These are phyloP conservation scores for Endocalyx cinctus DNA, from an alignment of 2,329 filamentous ascomycete species.

Conservation along the genomic window DNA sequence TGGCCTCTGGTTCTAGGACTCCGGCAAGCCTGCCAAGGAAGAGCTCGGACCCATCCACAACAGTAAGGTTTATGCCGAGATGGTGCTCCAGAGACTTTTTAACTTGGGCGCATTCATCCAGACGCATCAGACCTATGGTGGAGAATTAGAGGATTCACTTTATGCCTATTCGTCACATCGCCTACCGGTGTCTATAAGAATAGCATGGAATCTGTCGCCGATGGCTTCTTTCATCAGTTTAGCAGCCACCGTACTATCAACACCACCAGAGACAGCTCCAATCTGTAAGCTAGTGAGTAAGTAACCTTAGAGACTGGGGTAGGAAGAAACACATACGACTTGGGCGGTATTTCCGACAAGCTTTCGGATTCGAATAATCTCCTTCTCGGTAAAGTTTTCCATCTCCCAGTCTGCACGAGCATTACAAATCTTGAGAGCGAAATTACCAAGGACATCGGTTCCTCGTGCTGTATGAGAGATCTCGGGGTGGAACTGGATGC, in stretches of 20 bases:
- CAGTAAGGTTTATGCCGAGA: conserved; percentile 84
- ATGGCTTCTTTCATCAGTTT: conserved; percentile 85
- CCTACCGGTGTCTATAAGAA: conserved; percentile 76
- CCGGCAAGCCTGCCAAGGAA: conserved; percentile 77
- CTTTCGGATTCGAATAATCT: conserved; percentile 73
- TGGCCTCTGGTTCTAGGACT: conserved; percentile 74
- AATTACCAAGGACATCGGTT: conserved; percentile 17
- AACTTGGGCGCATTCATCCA: conserved; percentile 79
- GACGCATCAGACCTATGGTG: conserved; percentile 59
- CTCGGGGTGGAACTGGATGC: conserved; percentile 88
- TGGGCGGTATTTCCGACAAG: conserved; percentile 79
- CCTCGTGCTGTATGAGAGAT: conserved; percentile 37
- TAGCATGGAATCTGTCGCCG: conserved; percentile 73
- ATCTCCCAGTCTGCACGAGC: neutral
- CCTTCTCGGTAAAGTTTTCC: conserved; percentile 66
- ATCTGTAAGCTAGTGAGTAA: conserved; percentile 33
- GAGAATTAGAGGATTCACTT: conserved; percentile 6
- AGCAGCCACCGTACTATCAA: conserved; percentile 84
- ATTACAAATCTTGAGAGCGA: conserved; percentile 4
- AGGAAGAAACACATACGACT: conserved; percentile 44
- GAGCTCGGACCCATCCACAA: conserved; percentile 71
- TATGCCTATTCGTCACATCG: no score
- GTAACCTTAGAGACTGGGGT: neutral
- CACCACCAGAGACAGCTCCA: conserved; percentile 75
- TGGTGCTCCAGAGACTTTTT: conserved; percentile 73